Evolutionary conservation across 2,329 filamentous ascomycete genomes (phyloP).

Genomic region (Acarospora socialis): DNA sequence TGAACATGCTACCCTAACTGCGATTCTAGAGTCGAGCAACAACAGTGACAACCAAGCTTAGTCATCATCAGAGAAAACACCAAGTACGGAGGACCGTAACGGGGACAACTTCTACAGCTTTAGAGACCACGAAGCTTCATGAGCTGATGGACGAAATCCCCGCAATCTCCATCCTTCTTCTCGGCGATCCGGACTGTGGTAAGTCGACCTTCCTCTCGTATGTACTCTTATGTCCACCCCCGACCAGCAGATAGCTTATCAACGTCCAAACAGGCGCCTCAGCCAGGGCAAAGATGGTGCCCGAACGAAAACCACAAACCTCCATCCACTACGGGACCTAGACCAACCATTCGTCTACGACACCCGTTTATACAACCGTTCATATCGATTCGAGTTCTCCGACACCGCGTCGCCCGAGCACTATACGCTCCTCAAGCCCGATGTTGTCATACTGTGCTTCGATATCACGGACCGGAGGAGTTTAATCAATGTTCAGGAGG

Average conservation of each 20-base stretch:
- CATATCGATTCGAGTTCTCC: slow-evolving; percentile 41
- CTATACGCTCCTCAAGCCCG: slow-evolving; percentile 40
- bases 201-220: slow-evolving; percentile 51
- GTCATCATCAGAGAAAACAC: too few species aligned
- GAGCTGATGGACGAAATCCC: slow-evolving; percentile 9
- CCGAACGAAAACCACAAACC: slow-evolving; percentile 19
- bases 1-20: too few species aligned
- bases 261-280: slow-evolving; percentile 14
- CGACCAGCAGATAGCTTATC: slow-evolving; percentile 9
- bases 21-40: too few species aligned
- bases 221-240: slow-evolving; percentile 21
- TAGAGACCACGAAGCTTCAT: too few species aligned
- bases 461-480: slow-evolving; percentile 40
- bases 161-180: slow-evolving; percentile 36
- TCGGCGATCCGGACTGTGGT: slow-evolving; percentile 45
- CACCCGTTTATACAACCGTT: slow-evolving; percentile 40
- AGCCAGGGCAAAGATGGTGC: slow-evolving; percentile 14
- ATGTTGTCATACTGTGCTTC: slow-evolving; percentile 44
- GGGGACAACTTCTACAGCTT: too few species aligned
- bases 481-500: slow-evolving; percentile 31
- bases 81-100: too few species aligned
- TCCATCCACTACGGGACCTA: slow-evolving; percentile 35
- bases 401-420: slow-evolving; percentile 43
- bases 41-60: too few species aligned
- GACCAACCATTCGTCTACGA: slow-evolving; percentile 47